These are phyloP conservation scores for Pulveroboletus frians DNA, from an alignment of 768 basidiomycete species.

Conservation along the genomic window DNA sequence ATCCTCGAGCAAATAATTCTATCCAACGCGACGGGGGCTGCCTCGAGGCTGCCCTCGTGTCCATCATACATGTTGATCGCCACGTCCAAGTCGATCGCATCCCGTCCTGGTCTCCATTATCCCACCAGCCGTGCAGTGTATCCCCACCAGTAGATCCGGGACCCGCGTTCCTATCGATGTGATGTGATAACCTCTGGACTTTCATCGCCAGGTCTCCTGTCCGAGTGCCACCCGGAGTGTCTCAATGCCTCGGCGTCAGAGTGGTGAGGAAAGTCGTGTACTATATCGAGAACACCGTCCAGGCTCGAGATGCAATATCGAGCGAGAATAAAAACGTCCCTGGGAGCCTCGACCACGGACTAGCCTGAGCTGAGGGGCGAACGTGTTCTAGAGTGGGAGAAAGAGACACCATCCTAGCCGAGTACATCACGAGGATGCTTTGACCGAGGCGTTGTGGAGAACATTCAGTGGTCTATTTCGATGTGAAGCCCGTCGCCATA, in stretches of 20 bases:
- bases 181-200: background rate
- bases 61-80: slow-evolving; percentile 14
- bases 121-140: background rate
- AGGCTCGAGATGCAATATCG: background rate
- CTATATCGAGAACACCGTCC: slow-evolving; percentile 1
- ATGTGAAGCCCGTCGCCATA: background rate
- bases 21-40: background rate
- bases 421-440: background rate
- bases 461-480: background rate
- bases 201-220: background rate
- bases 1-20: slow-evolving; percentile 1
- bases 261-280: background rate
- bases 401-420: background rate
- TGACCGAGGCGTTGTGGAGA: background rate
- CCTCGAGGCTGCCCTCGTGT: slow-evolving; percentile 24
- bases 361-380: background rate
- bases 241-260: slow-evolving; percentile 6
- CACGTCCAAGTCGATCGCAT: slow-evolving; percentile 2
- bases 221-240: background rate
- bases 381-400: background rate
- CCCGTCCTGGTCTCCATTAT: background rate
- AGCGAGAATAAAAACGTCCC: background rate
- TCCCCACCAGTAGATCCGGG: slow-evolving; percentile 4
- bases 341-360: background rate
- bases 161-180: slow-evolving; percentile 18